These are phyloP conservation scores for Phytophthora macrochlamydospora DNA, from an alignment of 352 stramenopile genomes.

Conservation along the genomic window DNA sequence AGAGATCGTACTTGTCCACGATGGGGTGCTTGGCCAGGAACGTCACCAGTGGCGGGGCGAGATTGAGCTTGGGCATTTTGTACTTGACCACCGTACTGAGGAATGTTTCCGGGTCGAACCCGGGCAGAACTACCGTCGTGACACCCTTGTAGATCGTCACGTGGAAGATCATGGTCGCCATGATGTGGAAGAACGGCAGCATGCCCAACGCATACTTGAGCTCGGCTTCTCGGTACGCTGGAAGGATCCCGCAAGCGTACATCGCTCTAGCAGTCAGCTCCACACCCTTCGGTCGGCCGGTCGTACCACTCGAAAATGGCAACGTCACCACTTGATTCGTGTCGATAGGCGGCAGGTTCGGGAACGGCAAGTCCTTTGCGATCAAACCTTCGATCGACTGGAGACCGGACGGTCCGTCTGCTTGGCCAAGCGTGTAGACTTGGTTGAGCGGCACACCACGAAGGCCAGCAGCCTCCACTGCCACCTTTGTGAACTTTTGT, in stretches of 20 bases:
- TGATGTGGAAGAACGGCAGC: conserved; percentile 97
- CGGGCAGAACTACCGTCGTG: conserved; percentile 86
- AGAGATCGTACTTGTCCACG: conserved; percentile 90
- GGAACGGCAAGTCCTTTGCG: conserved; percentile 26
- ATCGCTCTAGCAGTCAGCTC: conserved; percentile 89
- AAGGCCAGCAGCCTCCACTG: conserved; percentile 31
- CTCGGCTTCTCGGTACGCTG: conserved; percentile 45
- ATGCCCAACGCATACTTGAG: conserved; percentile 48
- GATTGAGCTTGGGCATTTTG: conserved; percentile 41
- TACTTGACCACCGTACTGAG: conserved; percentile 72
- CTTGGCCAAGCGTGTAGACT: conserved; percentile 35
- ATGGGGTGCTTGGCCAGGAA: conserved; percentile 87
- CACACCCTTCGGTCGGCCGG: conserved; percentile 89
- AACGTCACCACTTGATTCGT: conserved; percentile 47
- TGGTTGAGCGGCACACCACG: conserved; percentile 14
- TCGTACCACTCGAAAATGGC: conserved; percentile 94
- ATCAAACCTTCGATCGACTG: conserved; percentile 39
- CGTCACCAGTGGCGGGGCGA: conserved; percentile 85
- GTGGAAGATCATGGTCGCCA: conserved; percentile 87
- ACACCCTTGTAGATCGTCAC: conserved; percentile 81
- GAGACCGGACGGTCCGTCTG: conserved; percentile 8
- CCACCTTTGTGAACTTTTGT: conserved; percentile 46
- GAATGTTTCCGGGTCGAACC: conserved; percentile 92
- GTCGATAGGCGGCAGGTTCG: conserved; percentile 30
- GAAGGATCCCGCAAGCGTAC: conserved; percentile 76